Percentiles rank a stretch among this genome's conserved stretches.
Evolutionary conservation across 345 rosid species (phyloP).

Genomic region (Populus nigra): DNA sequence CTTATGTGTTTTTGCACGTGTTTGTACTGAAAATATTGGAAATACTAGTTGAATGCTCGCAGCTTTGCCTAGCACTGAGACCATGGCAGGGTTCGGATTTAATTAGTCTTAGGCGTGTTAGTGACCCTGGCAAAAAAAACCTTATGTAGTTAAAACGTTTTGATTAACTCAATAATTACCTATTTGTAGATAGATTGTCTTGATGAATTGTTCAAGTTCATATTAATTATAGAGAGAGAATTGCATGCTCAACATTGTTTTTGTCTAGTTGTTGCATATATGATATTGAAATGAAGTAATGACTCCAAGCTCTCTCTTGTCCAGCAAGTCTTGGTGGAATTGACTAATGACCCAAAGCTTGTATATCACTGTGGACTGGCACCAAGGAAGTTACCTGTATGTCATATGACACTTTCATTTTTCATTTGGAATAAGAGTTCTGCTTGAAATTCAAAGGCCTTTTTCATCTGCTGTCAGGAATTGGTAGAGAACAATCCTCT

Average conservation of each 20-base stretch:
- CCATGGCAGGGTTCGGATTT: not conserved
- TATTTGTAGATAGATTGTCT: not conserved
- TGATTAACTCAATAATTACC: not conserved
- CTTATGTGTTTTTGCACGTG: not conserved
- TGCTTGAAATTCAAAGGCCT: conserved; percentile 21
- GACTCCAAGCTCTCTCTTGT: conserved; percentile 15
- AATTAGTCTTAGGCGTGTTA: not conserved
- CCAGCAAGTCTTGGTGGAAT: conserved; percentile 73
- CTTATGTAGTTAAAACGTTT: not conserved
- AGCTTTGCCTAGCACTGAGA: not conserved
- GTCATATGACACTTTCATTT: conserved; percentile 23
- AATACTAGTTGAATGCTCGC: not conserved
- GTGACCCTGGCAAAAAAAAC: not conserved
- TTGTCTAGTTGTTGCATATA: not conserved
- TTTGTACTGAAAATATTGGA: not conserved
- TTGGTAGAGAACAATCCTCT: conserved; percentile 93
- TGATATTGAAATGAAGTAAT: conserved; percentile 10
- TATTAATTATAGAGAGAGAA: not conserved
- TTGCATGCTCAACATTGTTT: not conserved
- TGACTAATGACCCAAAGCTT: conserved; percentile 81
- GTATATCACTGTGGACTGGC: conserved; percentile 91
- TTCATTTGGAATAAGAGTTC: not conserved
- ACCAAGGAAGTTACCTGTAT: conserved; percentile 86
- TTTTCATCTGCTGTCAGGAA: conserved; percentile 53
- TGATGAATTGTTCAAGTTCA: not conserved